Evolutionary conservation across 495 filamentous ascomycete genomes (phyloP), one percentile per base, ranked within the genome.

Genomic region (Aspergillus asperescens): DNA sequence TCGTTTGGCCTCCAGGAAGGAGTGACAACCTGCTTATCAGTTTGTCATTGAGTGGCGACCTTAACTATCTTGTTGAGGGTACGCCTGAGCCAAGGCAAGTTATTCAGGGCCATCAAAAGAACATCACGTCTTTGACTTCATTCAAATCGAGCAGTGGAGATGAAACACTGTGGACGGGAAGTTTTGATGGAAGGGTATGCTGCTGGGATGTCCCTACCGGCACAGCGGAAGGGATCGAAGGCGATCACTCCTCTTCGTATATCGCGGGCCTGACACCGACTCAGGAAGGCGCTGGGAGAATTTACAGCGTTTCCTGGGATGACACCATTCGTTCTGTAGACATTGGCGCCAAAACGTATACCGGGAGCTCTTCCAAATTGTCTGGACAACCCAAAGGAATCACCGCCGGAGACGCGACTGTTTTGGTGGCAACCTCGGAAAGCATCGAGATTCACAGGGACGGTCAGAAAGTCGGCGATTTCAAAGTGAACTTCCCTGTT

Each of bases 221-320:
- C 1, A 62, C 69, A 18, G 88, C 82, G 16, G 75, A 77, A 38
- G 75, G 76, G 23, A 75, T 94, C 41, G 87, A 91, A 35, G 93
- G 93, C 16, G 81, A 88, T 20, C 66, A 75, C 12, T 93, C 96
- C 66, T 82, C 82, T 5, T 89, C 89, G 62, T 92, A 89, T 62
- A 81, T 97, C 48, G 80, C 87, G 7, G 87, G 86, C 20, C 82
- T 98, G 45, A 68, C 86, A 2, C 69, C 84, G 0, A 76, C 78
- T 13, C 49, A 69, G 3, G 69, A 74, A 47, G 76, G 79, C 8
- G 58, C 66, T 5, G 77, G 82, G 24, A 74, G 81, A 52, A 80
- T 89, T 24, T 90, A 88, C 71, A 93, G 87, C 69, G 86, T 91
- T 13, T 90, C 82, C 59, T 97, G 93, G 93, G 93, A 98, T 67